Conservation (phyloP, 768 basidiomycete genomes). For the Kwoniella dendrophila region DNA sequence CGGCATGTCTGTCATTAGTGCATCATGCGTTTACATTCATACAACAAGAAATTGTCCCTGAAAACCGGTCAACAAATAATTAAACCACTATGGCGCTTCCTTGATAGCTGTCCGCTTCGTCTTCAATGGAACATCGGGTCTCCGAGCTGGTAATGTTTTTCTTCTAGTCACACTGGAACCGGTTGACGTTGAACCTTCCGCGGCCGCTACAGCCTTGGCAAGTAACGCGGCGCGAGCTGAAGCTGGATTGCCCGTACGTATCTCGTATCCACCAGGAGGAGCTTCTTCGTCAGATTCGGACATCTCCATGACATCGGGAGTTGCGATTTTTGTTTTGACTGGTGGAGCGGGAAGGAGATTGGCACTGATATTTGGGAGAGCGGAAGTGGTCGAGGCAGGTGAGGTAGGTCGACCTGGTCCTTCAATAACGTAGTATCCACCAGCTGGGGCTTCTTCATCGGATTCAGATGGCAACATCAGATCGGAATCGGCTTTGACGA, state of each 20-base stretch:
- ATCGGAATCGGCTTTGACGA: conserved; percentile 49
- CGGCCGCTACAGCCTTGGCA: conserved; percentile 9
- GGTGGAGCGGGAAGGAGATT: conserved; percentile 23
- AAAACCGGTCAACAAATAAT: neutral
- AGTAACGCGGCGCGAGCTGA: conserved; percentile 24
- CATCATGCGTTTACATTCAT: neutral
- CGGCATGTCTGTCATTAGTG: neutral
- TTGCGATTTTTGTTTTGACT: conserved; percentile 1
- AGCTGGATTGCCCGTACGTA: conserved; percentile 30
- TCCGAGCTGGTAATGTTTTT: conserved; percentile 25
- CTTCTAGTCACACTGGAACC: conserved; percentile 17
- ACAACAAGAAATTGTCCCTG: conserved; percentile 12
- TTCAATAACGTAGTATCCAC: conserved; percentile 52
- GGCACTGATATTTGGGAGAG: conserved; percentile 10
- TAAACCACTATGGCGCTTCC: conserved; percentile 26
- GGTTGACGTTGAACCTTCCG: neutral
- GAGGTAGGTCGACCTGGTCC: conserved; percentile 19
- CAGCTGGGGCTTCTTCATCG: conserved; percentile 52
- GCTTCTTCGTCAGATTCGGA: conserved; percentile 49
- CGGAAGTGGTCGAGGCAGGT: conserved; percentile 4
- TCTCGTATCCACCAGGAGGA: conserved; percentile 42
- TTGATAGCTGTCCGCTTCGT: conserved; percentile 13
- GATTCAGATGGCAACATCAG: conserved; percentile 55
- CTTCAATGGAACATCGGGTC: conserved; percentile 6
- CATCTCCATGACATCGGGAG: conserved; percentile 34